phyloP scores from a whole-genome alignment of 257 asterid genomes.

The Solanum rostratum region DNA sequence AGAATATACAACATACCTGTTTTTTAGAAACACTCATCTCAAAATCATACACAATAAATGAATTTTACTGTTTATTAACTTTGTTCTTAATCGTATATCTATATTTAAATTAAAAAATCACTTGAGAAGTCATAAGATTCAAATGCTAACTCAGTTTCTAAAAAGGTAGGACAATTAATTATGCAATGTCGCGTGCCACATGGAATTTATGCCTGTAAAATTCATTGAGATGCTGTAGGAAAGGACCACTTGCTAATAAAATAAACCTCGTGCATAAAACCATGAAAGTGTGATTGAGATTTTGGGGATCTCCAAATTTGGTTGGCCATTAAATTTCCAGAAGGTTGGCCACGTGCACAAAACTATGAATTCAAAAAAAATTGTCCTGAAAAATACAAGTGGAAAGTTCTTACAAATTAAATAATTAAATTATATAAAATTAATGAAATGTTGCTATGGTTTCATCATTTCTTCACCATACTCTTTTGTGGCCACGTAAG shows the following conservation, averaged over 20 bases:
- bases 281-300: background rate
- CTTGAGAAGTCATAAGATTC: background rate
- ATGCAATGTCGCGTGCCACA: background rate
- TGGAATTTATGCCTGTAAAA: background rate
- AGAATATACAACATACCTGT: no score
- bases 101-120: background rate
- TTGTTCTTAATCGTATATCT: no score
- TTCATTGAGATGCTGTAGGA: background rate
- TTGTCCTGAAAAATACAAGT: background rate
- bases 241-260: background rate
- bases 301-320: background rate
- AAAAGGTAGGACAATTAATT: background rate
- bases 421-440: background rate
- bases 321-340: background rate
- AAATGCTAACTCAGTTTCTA: accelerated
- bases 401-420: background rate
- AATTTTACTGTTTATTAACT: no score
- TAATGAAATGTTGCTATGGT: no score
- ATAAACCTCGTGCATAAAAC: background rate
- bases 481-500: conserved; percentile 15
- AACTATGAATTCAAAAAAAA: background rate
- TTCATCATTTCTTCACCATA: background rate
- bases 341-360: background rate
- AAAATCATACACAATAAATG: no score
- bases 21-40: no score